These are phyloP conservation scores for Penicillium oxalicum DNA, from an alignment of 2,329 filamentous ascomycete genomes.

Conservation along the genomic window DNA sequence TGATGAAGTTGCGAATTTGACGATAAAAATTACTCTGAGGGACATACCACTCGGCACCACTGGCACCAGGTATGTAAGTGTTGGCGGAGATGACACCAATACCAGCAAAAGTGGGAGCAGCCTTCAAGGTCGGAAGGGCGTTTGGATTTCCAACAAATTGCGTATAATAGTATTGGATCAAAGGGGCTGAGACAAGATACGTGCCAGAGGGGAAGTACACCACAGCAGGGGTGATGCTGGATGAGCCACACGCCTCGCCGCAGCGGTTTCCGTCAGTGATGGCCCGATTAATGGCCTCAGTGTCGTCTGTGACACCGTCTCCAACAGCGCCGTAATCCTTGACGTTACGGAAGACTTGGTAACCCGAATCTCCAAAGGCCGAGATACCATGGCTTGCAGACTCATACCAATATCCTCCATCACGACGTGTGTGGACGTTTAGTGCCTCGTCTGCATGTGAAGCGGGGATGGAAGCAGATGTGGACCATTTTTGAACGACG, in stretches of 20 bases:
- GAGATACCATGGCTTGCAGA: too few species aligned
- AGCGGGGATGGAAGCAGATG: too few species aligned
- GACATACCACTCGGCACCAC: slow-evolving; percentile 65
- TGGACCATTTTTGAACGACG: too few species aligned
- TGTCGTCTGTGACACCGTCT: slow-evolving; percentile 64
- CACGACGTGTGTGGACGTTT: too few species aligned
- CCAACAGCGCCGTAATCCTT: slow-evolving; percentile 57
- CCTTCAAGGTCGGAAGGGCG: slow-evolving; percentile 62
- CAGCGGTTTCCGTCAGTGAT: slow-evolving; percentile 66
- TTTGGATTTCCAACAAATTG: slow-evolving; percentile 71
- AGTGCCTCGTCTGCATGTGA: too few species aligned
- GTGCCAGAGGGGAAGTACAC: slow-evolving; percentile 67
- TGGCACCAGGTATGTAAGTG: slow-evolving; percentile 33
- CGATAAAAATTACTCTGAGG: slow-evolving; percentile 59
- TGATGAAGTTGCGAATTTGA: slow-evolving; percentile 67
- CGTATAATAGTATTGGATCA: slow-evolving; percentile 27
- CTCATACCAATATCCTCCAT: too few species aligned
- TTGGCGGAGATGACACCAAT: slow-evolving; percentile 40
- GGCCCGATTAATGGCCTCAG: slow-evolving; percentile 70
- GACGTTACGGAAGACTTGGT: slow-evolving; percentile 63
- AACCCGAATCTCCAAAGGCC: slow-evolving; percentile 1
- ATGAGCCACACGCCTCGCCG: slow-evolving; percentile 67
- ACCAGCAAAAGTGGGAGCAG: slow-evolving; percentile 8
- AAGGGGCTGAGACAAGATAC: background rate
- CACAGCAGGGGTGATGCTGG: slow-evolving; percentile 66